These are phyloP conservation scores for Chimonanthus praecox DNA, from an alignment of 164 flowering plant genomes.

Conservation along the genomic window DNA sequence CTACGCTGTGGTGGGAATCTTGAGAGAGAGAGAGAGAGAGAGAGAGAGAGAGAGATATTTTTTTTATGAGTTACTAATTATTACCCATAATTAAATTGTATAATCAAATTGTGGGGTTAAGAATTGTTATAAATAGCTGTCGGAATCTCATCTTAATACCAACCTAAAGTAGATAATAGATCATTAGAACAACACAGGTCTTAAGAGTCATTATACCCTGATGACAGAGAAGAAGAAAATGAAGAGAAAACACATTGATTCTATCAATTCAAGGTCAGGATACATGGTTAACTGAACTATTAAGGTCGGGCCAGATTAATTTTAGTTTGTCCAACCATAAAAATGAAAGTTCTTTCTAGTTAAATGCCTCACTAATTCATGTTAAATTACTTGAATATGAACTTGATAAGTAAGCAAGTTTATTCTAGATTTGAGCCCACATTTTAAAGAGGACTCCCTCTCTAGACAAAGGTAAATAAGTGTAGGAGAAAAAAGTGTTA, in stretches of 20 bases:
- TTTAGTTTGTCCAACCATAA: neutral
- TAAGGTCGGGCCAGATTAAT: neutral
- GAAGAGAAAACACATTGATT: neutral
- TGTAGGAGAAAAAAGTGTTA: neutral
- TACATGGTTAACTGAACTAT: neutral
- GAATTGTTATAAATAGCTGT: no score
- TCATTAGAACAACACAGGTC: neutral
- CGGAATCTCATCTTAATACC: no score
- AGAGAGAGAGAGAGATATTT: neutral
- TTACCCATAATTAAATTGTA: neutral
- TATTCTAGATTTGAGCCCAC: neutral
- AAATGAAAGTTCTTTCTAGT: neutral
- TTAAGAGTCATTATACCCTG: neutral
- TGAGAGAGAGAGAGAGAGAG: neutral
- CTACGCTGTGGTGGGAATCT: neutral
- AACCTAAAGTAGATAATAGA: no score
- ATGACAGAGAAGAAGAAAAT: no score
- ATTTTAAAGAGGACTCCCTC: neutral
- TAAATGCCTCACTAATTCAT: neutral
- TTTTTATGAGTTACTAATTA: neutral
- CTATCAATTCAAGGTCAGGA: neutral
- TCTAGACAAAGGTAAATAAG: neutral
- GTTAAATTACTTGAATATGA: neutral
- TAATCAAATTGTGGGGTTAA: no score
- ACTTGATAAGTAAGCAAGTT: neutral